These are phyloP conservation scores for Parathielavia appendiculata DNA, from an alignment of 495 filamentous ascomycete genomes.

Conservation along the genomic window DNA sequence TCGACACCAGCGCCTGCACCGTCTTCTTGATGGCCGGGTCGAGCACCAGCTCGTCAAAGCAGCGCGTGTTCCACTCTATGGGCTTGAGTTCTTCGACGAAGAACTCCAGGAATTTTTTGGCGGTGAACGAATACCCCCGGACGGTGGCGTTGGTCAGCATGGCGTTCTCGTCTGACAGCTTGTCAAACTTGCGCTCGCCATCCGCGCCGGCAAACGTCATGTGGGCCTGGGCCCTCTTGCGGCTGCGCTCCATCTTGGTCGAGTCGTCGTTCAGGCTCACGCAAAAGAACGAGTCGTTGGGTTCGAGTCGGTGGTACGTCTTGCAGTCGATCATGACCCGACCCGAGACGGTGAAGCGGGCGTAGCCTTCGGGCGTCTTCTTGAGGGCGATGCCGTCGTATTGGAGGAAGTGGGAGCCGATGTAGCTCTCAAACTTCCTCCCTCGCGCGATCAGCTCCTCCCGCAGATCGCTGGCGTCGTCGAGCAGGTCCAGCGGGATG, in stretches of 20 bases:
- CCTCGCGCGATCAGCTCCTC: conserved; percentile 29
- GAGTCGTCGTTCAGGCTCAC: conserved; percentile 4
- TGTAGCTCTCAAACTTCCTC: conserved; percentile 30
- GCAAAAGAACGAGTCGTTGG: conserved; percentile 26
- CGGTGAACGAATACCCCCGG: conserved; percentile 33
- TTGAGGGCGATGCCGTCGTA: conserved; percentile 34
- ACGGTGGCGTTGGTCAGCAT: conserved; percentile 29
- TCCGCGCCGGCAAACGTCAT: conserved; percentile 8
- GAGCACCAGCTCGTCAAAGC: conserved; percentile 54
- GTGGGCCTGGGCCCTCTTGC: not conserved
- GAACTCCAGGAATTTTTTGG: conserved; percentile 34
- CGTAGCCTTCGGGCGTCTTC: conserved; percentile 23
- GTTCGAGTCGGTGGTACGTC: conserved; percentile 28
- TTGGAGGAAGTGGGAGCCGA: conserved; percentile 29
- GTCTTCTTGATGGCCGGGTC: conserved; percentile 47
- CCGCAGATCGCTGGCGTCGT: conserved; percentile 21
- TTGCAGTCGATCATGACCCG: conserved; percentile 38
- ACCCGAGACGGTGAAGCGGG: conserved; percentile 26
- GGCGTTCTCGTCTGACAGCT: conserved; percentile 31
- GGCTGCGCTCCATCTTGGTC: conserved; percentile 8
- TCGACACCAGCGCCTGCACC: conserved; percentile 47
- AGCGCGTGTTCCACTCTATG: conserved; percentile 30
- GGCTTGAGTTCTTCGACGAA: conserved; percentile 28
- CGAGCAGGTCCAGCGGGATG: conserved; percentile 29
- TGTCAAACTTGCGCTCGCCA: conserved; percentile 16